Conservation (phyloP, 2,329 filamentous ascomycete genomes). For the Pseudocercospora ulei region DNA sequence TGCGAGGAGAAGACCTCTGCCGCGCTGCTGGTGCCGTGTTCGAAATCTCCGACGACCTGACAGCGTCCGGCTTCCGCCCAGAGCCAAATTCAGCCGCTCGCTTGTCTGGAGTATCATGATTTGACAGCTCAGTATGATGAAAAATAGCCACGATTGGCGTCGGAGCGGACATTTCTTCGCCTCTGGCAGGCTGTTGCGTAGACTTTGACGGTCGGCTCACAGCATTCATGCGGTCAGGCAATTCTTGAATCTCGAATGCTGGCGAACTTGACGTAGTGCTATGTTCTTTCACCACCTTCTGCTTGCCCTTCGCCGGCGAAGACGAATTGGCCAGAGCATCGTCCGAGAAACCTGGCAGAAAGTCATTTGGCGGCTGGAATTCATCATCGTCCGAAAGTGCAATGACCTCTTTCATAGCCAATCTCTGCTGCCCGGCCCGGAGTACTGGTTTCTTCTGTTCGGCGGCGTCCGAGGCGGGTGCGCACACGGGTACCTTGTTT, state of each 20-base stretch:
- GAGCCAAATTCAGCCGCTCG: neutral
- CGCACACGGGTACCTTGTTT: constrained; percentile 22
- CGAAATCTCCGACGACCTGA: neutral
- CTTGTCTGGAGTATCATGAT: too few relatives aligned
- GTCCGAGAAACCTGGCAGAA: constrained; percentile 27
- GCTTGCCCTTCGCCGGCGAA: constrained; percentile 13
- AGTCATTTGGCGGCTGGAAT: constrained; percentile 17
- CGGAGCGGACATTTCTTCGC: too few relatives aligned
- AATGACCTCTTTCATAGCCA: constrained; percentile 31
- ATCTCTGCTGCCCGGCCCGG: constrained; percentile 18
- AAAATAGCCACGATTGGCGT: too few relatives aligned
- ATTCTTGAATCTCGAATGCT: constrained; percentile 27
- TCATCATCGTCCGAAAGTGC: constrained; percentile 34
- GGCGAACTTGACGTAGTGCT: constrained; percentile 31
- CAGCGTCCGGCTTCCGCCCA: neutral
- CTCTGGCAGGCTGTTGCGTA: too few relatives aligned
- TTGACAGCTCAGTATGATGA: too few relatives aligned
- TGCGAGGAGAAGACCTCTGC: constrained; percentile 10
- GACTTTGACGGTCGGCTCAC: too few relatives aligned
- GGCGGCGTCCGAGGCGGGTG: constrained; percentile 27
- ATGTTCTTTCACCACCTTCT: neutral
- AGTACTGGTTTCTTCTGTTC: constrained; percentile 20
- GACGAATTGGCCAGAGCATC: constrained; percentile 25
- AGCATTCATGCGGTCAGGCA: neutral
- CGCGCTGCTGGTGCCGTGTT: neutral